Base-by-base conservation (phyloP, 345 rosid genomes). In the Salix caprea region DNA sequence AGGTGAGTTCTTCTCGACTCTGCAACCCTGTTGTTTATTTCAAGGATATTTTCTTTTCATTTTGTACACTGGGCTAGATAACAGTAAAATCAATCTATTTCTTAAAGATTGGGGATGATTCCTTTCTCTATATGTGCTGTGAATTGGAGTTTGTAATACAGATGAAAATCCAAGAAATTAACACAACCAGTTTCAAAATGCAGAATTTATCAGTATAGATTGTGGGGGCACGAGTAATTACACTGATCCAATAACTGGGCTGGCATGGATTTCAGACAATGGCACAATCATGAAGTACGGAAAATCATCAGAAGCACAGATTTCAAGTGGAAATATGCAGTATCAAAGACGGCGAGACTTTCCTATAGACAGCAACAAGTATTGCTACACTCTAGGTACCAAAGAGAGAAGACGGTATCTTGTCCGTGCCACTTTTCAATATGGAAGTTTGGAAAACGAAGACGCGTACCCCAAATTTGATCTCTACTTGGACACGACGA, bases 171-270 rank as follows among this genome's bases (percentile, higher is more conserved):
- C 26, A 46, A 11, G 7, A 12, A 26, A 14, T 24, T 39, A 37
- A 19, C 21, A 4, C 16, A 24, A 62, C 69, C 19, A 8, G 61
- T 44, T 46, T 72, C 44, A 28, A 65, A 65, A 39, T 81, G 88
- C 90, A 96, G 99, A 94, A 67, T 96, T 96, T 78, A 65, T 87
- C 72, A 96, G 98, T 80, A 86, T 96, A 84, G 98, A 96, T 75
- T 96, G 99, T 74, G 97, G 99, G 77, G 86, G 97, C 70, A 74
- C 86, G 73, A 78, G 83, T 68, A 87, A 91, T 83, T 86, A 88
- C 87, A 90, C 87, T 26, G 97, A 96, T 85, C 79, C 86, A 5
- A 82, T n/a, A 69, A 91, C 96, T 50, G 97, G 93, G 70, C 86
- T 96, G 44, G 73, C 76, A 88, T 96, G 99, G 99, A 78, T 84